Evolutionary conservation across 257 asterid genomes (phyloP).

Genomic region (Lycium ferocissimum): DNA sequence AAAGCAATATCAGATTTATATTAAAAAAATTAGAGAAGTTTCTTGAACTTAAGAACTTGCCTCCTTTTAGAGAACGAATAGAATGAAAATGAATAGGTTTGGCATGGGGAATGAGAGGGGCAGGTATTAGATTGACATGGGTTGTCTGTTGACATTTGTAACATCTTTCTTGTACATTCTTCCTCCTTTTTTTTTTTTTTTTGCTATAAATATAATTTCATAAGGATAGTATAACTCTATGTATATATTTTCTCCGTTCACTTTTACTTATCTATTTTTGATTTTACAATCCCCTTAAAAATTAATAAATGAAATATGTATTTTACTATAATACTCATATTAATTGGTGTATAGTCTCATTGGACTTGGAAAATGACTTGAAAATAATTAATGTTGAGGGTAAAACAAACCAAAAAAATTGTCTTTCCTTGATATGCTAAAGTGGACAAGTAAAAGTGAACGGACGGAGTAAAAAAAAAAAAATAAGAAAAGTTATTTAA

Average conservation of each 20-base stretch:
- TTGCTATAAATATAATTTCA: neutral
- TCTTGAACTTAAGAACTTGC: neutral
- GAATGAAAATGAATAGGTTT: neutral
- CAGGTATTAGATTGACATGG: conserved; percentile 14
- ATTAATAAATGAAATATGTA: too few species aligned
- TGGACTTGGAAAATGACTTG: too few species aligned
- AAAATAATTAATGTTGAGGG: too few species aligned
- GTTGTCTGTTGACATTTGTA: neutral
- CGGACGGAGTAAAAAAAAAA: too few species aligned
- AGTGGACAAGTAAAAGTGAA: too few species aligned
- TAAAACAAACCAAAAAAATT: too few species aligned
- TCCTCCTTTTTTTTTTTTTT: neutral
- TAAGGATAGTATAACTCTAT: neutral
- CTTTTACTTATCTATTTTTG: too few species aligned
- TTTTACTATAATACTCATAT: too few species aligned
- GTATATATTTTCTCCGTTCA: too few species aligned
- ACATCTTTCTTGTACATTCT: neutral
- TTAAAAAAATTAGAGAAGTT: neutral
- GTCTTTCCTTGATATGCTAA: too few species aligned
- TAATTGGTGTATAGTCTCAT: too few species aligned
- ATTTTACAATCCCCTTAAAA: too few species aligned
- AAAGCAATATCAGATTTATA: neutral
- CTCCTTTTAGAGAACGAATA: neutral
- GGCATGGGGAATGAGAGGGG: neutral
- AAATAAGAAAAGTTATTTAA: neutral